Evolutionary conservation across 2,329 filamentous ascomycete genomes (phyloP).

Genomic region (Fusarium poae): DNA sequence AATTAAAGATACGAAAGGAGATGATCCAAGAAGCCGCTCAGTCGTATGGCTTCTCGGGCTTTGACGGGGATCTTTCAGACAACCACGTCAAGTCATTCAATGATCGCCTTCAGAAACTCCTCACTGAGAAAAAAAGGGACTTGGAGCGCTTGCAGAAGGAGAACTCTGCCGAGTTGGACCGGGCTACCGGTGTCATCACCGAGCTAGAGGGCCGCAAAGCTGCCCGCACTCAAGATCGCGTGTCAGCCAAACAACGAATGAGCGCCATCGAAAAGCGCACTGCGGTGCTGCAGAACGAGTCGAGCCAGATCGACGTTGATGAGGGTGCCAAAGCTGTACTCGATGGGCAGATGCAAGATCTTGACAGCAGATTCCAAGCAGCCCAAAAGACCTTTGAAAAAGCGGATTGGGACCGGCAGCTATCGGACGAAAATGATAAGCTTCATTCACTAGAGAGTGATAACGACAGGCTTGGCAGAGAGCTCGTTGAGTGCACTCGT

Average conservation of each 20-base stretch:
- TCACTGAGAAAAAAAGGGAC: constrained; percentile 82
- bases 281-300: constrained; percentile 72
- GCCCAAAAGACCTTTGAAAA: constrained; percentile 73
- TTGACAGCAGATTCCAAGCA: constrained; percentile 71
- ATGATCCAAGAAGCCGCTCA: constrained; percentile 84
- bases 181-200: constrained; percentile 78
- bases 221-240: constrained; percentile 78
- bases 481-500: constrained; percentile 85
- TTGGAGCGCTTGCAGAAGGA: constrained; percentile 81
- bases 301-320: constrained; percentile 82
- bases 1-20: constrained; percentile 76
- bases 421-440: constrained; percentile 74
- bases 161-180: constrained; percentile 78
- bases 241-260: constrained; percentile 79
- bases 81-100: constrained; percentile 81
- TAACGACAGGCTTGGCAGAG: constrained; percentile 78
- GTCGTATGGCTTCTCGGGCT: constrained; percentile 84
- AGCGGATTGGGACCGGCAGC: constrained; percentile 77
- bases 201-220: constrained; percentile 81
- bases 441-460: constrained; percentile 78
- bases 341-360: constrained; percentile 78
- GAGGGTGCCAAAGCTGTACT: constrained; percentile 86
- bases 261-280: constrained; percentile 79
- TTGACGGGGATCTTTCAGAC: constrained; percentile 82
- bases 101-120: constrained; percentile 78